Base-by-base conservation (phyloP, 345 rosid species). In the Theobroma cacao region DNA sequence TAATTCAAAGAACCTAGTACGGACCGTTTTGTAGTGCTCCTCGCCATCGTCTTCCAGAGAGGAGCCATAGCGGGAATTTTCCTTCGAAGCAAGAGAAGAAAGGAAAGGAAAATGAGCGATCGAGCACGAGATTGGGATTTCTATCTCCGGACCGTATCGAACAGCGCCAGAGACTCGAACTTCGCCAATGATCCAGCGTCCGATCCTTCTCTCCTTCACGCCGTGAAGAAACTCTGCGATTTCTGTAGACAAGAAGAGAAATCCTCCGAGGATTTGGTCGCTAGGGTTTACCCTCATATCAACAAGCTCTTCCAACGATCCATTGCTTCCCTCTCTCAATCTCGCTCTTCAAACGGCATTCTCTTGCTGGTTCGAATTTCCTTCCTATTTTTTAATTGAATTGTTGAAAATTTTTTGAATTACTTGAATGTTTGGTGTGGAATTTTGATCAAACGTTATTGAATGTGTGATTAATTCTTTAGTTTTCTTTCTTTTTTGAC, bases 301-400 rank as follows among this genome's bases (percentile, higher is more conserved):
- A 94, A 84, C 86, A 94, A 89, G 85, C 89, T 92, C 77, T 96
- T 96, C 76, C 99, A 96, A n/a, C 96, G 99, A 79, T 90, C 94
- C 2, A 80, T 92, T 12, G 81, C 94, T 80, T 92, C 98, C 10
- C 80, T 93, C 53, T 80, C 97, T 77, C 98, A 90, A 64, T 89
- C 98, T 31, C 82, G 66, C 14, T 79, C 90, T 14, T 78, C 98
- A 26, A 83, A 86, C 78, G 95, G 95, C 75, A 92, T 90, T 74
- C 98, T 96, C 87, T 88, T 94, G 76, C 90, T 94, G 86, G 98
- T 93, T 59, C 18, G 9, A 34, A 17, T 61, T 26, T 0, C 0
- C 40, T 13, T 75, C 24, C 22, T 2, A 40, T 43, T 63, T 47
- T 63, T 58, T 66, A 38, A 69, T 31, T 62, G 24, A 13, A n/a